Conservation (phyloP, 2,329 filamentous ascomycete genomes). For the Talaromyces amestolkiae region DNA sequence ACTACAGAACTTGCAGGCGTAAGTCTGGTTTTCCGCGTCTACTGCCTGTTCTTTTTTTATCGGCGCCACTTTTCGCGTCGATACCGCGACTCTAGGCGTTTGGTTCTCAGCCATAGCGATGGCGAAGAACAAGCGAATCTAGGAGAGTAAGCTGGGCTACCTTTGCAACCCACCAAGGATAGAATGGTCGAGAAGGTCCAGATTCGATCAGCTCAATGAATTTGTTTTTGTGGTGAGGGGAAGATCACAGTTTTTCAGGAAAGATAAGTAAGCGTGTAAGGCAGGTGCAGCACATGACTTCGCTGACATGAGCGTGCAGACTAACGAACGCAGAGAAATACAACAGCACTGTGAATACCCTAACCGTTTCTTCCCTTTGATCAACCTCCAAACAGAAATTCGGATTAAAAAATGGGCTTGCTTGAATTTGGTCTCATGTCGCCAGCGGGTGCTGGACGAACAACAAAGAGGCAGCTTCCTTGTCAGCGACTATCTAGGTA, state of each 20-base stretch:
- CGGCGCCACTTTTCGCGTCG: neutral
- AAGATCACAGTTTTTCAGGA: neutral
- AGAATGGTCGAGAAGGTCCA: neutral
- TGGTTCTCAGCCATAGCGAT: neutral
- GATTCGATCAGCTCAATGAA: neutral
- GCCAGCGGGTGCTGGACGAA: neutral
- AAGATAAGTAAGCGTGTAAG: neutral
- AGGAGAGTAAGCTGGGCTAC: neutral
- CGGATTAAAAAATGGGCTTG: neutral
- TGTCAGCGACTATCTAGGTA: neutral
- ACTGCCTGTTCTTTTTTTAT: neutral
- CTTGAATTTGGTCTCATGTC: neutral
- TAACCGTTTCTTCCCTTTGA: neutral
- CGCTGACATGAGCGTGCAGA: neutral
- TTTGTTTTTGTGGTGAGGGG: neutral
- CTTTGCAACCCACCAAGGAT: neutral
- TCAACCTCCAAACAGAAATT: neutral
- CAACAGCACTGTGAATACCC: neutral
- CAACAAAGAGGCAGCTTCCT: neutral
- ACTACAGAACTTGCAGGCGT: neutral
- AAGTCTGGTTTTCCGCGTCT: neutral
- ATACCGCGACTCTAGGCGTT: neutral
- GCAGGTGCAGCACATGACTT: neutral
- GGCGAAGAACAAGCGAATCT: neutral
- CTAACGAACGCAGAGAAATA: neutral